Percentiles rank a stretch among this genome's conserved stretches.
These are phyloP conservation scores for Kwoniella sp. DNA, from an alignment of 768 basidiomycete species.

Conservation along the genomic window DNA sequence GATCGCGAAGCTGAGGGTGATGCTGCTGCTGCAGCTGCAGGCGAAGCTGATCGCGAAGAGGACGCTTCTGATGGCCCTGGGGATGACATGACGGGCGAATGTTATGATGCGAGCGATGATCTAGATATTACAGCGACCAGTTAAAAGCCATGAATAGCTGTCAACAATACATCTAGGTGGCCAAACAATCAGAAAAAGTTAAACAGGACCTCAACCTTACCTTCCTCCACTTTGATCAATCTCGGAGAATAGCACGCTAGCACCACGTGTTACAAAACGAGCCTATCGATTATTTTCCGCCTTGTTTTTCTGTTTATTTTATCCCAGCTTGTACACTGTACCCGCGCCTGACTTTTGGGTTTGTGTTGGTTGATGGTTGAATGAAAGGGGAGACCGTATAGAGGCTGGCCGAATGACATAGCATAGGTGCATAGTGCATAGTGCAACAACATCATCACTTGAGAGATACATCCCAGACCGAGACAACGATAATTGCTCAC, in stretches of 20 bases:
- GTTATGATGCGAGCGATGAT: not conserved
- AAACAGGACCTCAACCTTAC: not conserved
- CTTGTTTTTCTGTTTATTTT: conserved; percentile 20
- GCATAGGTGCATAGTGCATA: not conserved
- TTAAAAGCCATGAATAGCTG: not conserved
- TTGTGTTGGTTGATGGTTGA: not conserved
- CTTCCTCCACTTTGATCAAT: not conserved
- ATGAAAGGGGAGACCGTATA: not conserved
- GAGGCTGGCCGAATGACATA: conserved; percentile 5
- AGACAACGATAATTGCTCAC: not conserved
- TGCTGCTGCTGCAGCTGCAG: too few species aligned
- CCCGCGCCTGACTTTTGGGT: conserved; percentile 22
- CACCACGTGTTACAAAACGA: not conserved
- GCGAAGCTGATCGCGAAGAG: conserved; percentile 21
- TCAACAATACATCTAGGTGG: not conserved
- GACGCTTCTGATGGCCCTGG: conserved; percentile 23
- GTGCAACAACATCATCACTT: too few species aligned
- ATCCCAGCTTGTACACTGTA: conserved; percentile 7
- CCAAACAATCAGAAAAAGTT: conserved; percentile 17
- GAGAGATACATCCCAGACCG: not conserved
- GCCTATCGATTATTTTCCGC: conserved; percentile 2
- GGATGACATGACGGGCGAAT: not conserved
- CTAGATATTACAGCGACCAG: too few species aligned
- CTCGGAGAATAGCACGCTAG: not conserved
- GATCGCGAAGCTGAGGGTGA: conserved; percentile 12